These are phyloP conservation scores for Apiospora marii DNA, from an alignment of 2,329 filamentous ascomycete genomes.

Conservation along the genomic window DNA sequence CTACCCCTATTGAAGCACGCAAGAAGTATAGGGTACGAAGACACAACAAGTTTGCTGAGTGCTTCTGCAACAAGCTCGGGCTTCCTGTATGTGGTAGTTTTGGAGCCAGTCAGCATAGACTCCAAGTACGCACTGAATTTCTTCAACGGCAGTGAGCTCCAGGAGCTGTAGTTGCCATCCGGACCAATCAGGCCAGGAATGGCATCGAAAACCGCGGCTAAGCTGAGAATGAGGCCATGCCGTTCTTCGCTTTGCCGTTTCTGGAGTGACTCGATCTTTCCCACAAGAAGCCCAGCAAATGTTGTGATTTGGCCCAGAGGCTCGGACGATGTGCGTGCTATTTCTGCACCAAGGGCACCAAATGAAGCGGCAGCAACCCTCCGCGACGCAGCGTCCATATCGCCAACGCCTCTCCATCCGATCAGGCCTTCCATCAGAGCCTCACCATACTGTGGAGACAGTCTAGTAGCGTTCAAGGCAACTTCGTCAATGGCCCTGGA, in stretches of 20 bases:
- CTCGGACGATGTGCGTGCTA: conserved; percentile 38
- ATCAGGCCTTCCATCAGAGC: conserved; percentile 76
- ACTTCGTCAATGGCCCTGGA: conserved; percentile 83
- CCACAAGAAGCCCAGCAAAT: conserved; percentile 52
- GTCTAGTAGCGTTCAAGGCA: conserved; percentile 69
- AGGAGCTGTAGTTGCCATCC: conserved; percentile 11
- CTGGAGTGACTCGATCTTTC: conserved; percentile 55
- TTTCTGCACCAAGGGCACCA: conserved; percentile 61
- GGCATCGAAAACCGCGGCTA: conserved; percentile 65
- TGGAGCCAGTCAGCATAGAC: conserved; percentile 51
- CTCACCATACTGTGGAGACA: conserved; percentile 74
- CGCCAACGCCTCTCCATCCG: conserved; percentile 88
- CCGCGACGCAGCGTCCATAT: conserved; percentile 77
- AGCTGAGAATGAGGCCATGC: conserved; percentile 70
- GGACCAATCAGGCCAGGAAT: conserved; percentile 46
- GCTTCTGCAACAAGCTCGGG: conserved; percentile 72
- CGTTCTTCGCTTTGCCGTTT: conserved; percentile 71
- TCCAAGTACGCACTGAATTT: conserved; percentile 40
- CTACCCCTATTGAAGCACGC: background rate
- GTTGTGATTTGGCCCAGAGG: conserved; percentile 40
- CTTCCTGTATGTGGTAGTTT: conserved; percentile 58
- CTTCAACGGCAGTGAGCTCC: conserved; percentile 32
- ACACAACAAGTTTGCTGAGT: conserved; percentile 63
- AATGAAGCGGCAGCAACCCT: conserved; percentile 75
- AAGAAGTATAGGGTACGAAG: conserved; percentile 55